These are phyloP conservation scores for Ganoderma sinense DNA, from an alignment of 1,284 basidiomycete species.

Conservation along the genomic window DNA sequence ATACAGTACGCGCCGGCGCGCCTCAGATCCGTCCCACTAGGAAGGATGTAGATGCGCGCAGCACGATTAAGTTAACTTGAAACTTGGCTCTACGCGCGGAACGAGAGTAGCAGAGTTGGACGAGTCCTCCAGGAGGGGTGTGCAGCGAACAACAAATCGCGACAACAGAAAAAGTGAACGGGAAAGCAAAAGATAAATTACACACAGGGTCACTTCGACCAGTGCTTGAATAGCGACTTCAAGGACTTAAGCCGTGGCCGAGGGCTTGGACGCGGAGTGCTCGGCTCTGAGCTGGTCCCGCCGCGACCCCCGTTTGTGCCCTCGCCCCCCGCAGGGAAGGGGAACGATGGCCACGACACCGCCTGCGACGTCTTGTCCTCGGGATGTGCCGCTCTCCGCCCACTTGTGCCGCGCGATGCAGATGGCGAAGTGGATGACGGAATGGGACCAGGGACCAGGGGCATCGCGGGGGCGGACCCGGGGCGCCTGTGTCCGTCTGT, in stretches of 20 bases:
- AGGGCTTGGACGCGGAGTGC: slow-evolving; percentile 19
- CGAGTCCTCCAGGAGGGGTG: not conserved
- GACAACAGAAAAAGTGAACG: not conserved
- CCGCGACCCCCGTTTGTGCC: not conserved
- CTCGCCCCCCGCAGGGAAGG: not conserved
- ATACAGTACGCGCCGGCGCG: not conserved
- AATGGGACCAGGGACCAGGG: slow-evolving; percentile 9
- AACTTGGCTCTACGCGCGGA: not conserved
- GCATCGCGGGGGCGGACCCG: slow-evolving; percentile 17
- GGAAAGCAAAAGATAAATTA: not conserved
- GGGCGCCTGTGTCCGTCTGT: slow-evolving; percentile 15
- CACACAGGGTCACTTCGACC: slow-evolving; percentile 20
- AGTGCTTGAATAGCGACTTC: slow-evolving; percentile 31
- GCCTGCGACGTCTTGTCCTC: slow-evolving; percentile 7
- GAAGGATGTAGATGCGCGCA: not conserved
- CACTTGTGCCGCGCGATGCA: not conserved
- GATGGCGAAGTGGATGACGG: slow-evolving; percentile 4
- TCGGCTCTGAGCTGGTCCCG: slow-evolving; percentile 25
- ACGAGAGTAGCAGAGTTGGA: not conserved
- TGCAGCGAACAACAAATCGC: not conserved
- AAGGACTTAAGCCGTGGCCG: slow-evolving; percentile 28
- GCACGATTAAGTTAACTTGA: not conserved
- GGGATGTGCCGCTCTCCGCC: not conserved
- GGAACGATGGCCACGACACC: slow-evolving; percentile 11
- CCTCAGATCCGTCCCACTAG: not conserved